A percentile compares a stretch with the other conserved stretches of the same genome.
These are phyloP conservation scores for Colletotrichum sp. DNA, from an alignment of 2,329 filamentous ascomycete genomes.

Conservation along the genomic window DNA sequence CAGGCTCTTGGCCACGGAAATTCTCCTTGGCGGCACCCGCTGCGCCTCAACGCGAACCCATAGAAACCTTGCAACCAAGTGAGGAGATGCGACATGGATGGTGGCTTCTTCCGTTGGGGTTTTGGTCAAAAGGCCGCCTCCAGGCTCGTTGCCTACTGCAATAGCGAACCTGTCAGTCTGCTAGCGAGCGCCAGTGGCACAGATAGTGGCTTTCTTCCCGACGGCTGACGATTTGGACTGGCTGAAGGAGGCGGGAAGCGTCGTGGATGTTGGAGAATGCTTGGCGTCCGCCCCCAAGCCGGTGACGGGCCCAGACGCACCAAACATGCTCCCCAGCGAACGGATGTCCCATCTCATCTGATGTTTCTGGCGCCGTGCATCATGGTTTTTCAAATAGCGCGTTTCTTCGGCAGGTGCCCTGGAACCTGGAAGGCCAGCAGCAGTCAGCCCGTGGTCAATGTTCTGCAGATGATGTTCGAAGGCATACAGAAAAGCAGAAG, in stretches of 20 bases:
- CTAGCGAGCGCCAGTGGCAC: background rate
- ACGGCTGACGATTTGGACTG: background rate
- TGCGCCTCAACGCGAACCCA: slow-evolving; percentile 6
- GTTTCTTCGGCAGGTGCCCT: background rate
- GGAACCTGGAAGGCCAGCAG: background rate
- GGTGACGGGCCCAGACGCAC: background rate
- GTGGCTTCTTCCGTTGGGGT: background rate
- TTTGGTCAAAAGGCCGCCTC: background rate
- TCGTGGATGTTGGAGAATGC: background rate
- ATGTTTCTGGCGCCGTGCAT: background rate
- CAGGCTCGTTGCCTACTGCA: background rate
- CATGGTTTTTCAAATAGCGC: background rate
- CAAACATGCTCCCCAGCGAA: background rate
- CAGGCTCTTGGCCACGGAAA: slow-evolving; percentile 3
- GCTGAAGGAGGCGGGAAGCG: background rate
- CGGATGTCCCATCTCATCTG: background rate
- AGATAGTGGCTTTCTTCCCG: background rate
- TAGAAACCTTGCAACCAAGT: background rate
- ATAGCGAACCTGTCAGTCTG: background rate
- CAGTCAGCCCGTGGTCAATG: background rate
- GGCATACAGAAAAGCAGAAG: background rate
- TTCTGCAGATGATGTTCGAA: background rate
- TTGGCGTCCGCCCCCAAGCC: background rate
- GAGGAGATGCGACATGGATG: background rate
- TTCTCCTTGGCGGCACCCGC: slow-evolving; percentile 3